Conservation (phyloP, 2,329 filamentous ascomycete species). For the Cladosporium sp. region DNA sequence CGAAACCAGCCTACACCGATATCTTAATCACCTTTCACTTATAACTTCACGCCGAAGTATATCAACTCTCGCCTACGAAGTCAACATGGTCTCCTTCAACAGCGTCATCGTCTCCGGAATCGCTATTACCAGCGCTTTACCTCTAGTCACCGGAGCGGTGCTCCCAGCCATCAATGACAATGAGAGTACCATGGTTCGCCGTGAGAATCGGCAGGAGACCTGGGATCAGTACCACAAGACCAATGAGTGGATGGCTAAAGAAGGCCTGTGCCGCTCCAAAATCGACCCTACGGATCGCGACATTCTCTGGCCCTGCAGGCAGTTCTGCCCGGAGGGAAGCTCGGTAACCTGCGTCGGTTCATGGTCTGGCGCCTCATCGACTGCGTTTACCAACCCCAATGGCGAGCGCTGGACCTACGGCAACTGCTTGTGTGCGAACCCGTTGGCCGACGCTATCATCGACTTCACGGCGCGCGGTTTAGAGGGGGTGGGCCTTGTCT, state of each 20-base stretch:
- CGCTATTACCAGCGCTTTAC: neutral
- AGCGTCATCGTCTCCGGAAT: neutral
- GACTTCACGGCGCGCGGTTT: neutral
- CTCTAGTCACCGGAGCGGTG: too few species aligned
- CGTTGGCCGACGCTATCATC: neutral
- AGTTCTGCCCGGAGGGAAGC: neutral
- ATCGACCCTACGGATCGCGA: neutral
- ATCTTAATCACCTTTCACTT: too few species aligned
- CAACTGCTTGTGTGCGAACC: neutral
- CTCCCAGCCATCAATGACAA: too few species aligned
- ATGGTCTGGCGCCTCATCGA: neutral
- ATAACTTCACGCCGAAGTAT: too few species aligned
- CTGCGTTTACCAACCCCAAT: neutral
- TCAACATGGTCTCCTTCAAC: constrained; percentile 2
- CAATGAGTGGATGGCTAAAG: too few species aligned
- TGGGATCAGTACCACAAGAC: too few species aligned
- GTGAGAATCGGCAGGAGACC: too few species aligned
- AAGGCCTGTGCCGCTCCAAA: neutral
- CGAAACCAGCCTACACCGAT: too few species aligned
- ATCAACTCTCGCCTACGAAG: too few species aligned
- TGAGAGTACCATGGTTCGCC: too few species aligned
- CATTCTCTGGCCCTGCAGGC: neutral
- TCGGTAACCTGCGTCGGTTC: neutral
- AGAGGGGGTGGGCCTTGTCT: neutral
- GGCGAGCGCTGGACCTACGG: neutral